Base-by-base conservation (phyloP, 306 rosid genomes). In the Castanea crenata region DNA sequence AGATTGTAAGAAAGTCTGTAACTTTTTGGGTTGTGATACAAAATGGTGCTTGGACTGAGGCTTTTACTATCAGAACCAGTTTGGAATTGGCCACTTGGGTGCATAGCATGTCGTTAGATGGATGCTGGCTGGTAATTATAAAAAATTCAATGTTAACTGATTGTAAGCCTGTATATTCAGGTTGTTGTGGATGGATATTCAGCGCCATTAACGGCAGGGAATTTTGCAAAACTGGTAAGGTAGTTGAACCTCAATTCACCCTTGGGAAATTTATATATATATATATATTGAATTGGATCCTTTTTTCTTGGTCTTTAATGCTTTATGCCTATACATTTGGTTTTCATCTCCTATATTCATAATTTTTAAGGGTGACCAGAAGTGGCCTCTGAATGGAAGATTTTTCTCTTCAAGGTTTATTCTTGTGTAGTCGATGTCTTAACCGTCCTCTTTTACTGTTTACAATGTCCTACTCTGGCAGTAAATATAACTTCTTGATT, bases 201-300 rank as follows among this genome's bases (percentile, higher is more conserved):
- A 81, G 90, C 99, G 74, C 99, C 99, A 68, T 82, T 92, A 78
- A 92, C 99, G 15, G 89, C 95, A 1, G 97, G 99, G 73, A 94
- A 92, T 84, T 92, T 94, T 0, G 91, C 95, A 83, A 94, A 94
- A 90, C 95, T 90, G 99, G 99, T 94, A 92, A 94, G 97, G 95
- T 89, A 92, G 91, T 91, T 88, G 82, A 88, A 81, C 88, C 83
- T 78, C 76, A 63, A 84, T 84, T 83, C 56, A 79, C 75, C 86
- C 79, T 83, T 74, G 13, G 79, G 76, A 31, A 34, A 35, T 68
- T 2, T 18, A 6, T 32, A 6, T 8, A 3, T 2, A 23, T 23
- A 23, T 23, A 23, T 23, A 23, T 23, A 23, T 1, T 10, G 15
- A 27, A 4, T 59, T 12, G 29, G 65, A 64, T 86, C 57, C 25